Conservation (phyloP, 179 eudicot species). For the Pouteria campechiana region DNA sequence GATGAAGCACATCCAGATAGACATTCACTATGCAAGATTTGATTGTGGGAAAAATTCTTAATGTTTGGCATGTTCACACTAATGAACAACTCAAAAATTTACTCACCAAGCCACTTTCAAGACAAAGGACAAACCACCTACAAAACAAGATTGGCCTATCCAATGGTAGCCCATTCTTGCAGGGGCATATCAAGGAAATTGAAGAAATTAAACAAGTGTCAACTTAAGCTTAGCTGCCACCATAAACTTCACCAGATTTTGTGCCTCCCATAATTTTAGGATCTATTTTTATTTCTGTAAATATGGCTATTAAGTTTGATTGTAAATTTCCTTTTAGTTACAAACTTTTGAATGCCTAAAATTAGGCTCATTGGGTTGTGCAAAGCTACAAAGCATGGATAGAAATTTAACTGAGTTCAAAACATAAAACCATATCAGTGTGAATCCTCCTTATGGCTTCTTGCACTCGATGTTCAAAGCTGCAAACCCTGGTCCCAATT, state of each 20-base stretch:
- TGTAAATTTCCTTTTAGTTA: not conserved
- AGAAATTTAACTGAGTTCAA: no score
- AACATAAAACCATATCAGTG: not conserved
- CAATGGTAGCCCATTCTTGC: no score
- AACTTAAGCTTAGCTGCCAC: no score
- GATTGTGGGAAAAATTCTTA: not conserved
- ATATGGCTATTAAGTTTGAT: no score
- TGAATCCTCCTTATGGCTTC: conserved; percentile 1
- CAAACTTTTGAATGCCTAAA: no score
- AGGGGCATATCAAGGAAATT: not conserved
- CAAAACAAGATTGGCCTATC: no score
- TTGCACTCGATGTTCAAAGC: not conserved
- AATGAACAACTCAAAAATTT: no score
- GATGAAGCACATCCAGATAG: not conserved
- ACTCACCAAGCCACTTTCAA: no score
- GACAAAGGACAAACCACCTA: no score
- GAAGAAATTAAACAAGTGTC: no score
- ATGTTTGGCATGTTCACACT: no score
- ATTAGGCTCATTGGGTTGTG: not conserved
- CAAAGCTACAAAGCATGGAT: no score
- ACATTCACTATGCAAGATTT: not conserved
- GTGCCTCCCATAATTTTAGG: not conserved
- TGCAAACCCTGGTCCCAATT: conserved; percentile 20
- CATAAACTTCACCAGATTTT: not conserved
- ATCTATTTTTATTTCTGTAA: not conserved